Base-by-base conservation (phyloP, 31 red algal species). In the Porphyra umbilicalis region DNA sequence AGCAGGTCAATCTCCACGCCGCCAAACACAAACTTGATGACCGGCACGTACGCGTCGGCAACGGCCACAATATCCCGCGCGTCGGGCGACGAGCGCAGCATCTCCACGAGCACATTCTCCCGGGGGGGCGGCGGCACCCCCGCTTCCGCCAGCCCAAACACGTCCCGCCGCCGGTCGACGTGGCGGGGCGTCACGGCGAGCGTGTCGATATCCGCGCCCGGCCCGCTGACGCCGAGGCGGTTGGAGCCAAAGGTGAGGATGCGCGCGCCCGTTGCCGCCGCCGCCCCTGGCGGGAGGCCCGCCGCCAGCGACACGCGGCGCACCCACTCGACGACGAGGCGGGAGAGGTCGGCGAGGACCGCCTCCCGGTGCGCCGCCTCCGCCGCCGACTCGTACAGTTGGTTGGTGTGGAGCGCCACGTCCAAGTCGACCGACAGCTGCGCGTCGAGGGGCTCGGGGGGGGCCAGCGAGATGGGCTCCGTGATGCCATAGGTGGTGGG, bases 1-100 rank as follows among this genome's bases (percentile, higher is more conserved):
- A 98, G 89, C 57, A 98, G 79, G 81, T 98, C 96, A 85, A 98
- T 98, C 78, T 98, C 96, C 80, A 98, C 96, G 34, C 87, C 87
- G 37, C 88, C 85, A 68, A 93, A 98, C 77, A 79, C 85, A 75
- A 98, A 87, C 83, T 98, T 98, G 71, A 98, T 92, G 81, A 98
- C 81, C 9, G 96, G 96, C 30, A 98, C 96, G 84, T 95, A 95
- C 13, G 96, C 92, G 37, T 92, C 90, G 40, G 88, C 88, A 30
- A 98, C 96, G 32, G 83, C 83, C 38, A 98, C 93, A 71, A 98
- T 80, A 76, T 98, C 93, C 15, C 76, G 79, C 34, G 85, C 88
- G 32, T 95, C 81, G 36, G 90, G 88, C n/a, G 77, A 87, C 14
- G 77, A 80, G 32, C 81, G 88, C 29, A 98, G 83, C 38, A 95